Evolutionary conservation across 106 monocot species (phyloP), one percentile per base, ranked within the genome.

Genomic region (Dioscorea zingiberensis): DNA sequence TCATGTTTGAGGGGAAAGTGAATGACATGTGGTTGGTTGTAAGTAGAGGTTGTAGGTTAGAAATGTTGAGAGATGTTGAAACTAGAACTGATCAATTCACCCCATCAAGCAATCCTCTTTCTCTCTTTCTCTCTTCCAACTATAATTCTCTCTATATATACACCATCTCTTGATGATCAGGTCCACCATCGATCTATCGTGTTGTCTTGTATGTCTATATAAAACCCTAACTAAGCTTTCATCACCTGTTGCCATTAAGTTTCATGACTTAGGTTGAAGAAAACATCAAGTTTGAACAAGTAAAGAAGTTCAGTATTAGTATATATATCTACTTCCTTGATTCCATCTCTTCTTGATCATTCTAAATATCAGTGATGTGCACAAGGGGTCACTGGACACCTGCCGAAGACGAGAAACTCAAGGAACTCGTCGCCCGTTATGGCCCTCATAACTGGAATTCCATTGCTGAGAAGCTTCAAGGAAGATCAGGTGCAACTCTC

Each of bases 11-110:
- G 3, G 10, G 38, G 38, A 38, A 1, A 38, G 38, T 38, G 80
- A 81, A 56, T 53, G 69, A 44, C 63, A 74, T 55, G 51, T 18
- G 87, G 60, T 87, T 80, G 80, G 83, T 87, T 86, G 54, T 74
- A 77, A 87, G 87, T 83, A 87, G 82, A 74, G 62, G 86, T 78
- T 81, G 77, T 88, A 80, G 89, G 89, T 83, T 82, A 63, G 89
- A 85, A 89, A 85, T 77, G 76, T 56, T 22, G 32, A 79, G 60
- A 73, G 82, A 85, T 82, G 79, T 77, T 85, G 85, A 89, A 74
- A 79, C 58, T 59, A 58, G 79, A 89, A 85, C 85, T 13, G 78
- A 84, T 70, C n/a, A n/a, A 38, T 82, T 89, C 76, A 76, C 68
- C 76, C 76, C 69, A 82, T 76, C 70, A 85, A 85, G 85, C 85